A percentile compares a stretch with the other conserved stretches of the same genome.
phyloP scores from a whole-genome alignment of 225 moss, liverwort and hornwort species.

The Antitrichia curtipendula region DNA sequence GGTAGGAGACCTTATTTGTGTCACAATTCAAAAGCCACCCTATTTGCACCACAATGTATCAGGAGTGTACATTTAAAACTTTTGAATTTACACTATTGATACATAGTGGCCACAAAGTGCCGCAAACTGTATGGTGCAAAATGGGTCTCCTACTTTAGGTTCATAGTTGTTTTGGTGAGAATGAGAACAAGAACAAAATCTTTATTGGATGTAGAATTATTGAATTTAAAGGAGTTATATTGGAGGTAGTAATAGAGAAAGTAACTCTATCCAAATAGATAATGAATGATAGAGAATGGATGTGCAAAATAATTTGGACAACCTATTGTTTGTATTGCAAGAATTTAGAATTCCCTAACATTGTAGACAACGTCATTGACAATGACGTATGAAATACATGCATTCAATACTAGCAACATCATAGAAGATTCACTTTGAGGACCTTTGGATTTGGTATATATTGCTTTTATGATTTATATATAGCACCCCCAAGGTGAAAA shows the following conservation, averaged over 20 bases:
- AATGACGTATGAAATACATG: not conserved
- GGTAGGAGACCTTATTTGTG: not conserved
- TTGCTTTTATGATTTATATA: not conserved
- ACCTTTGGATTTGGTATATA: not conserved
- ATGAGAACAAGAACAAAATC: not conserved
- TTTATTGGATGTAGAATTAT: too few species aligned
- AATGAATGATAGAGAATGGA: not conserved
- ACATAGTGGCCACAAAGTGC: not conserved
- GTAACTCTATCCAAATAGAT: not conserved
- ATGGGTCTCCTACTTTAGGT: not conserved
- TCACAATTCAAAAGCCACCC: too few species aligned
- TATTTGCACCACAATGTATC: too few species aligned
- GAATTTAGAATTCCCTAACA: not conserved
- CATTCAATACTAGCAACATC: not conserved
- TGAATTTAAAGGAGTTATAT: not conserved
- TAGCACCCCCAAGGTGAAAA: not conserved
- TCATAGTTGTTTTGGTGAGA: not conserved
- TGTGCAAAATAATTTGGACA: not conserved
- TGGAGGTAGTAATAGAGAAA: not conserved
- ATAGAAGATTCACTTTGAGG: not conserved
- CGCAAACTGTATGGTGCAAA: not conserved
- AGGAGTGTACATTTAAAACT: not conserved
- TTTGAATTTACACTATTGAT: not conserved
- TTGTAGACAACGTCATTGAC: not conserved
- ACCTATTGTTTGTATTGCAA: too few species aligned